Evolutionary conservation across 2,329 filamentous ascomycete genomes (phyloP), one percentile per base, ranked within the genome.

Genomic region (Aspergillus sp.): DNA sequence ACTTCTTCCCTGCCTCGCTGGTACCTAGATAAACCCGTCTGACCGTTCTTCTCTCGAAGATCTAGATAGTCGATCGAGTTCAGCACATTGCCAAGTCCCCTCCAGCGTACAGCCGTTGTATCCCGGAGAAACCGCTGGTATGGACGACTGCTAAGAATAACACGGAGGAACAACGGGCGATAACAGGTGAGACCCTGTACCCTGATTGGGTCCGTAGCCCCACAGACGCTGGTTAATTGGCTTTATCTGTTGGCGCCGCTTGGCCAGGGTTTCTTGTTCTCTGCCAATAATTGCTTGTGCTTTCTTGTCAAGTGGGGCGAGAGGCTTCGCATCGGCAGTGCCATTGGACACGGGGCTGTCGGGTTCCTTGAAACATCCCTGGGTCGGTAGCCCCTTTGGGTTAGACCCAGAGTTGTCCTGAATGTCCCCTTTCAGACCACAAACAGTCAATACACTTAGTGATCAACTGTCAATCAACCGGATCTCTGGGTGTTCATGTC

Each of bases 251-350:
- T 20, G 20, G n/a, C 29, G n/a, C 31, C 12, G 16, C 52, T 58
- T 61, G 52, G 55, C 45, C 47, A 22, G 49, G 32, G 42, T 18
- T 36, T 55, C 46, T 60, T 63, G 42, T 56, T 29, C 49, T 58
- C 52, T 60, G 58, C 61, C 58, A 63, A 63, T 63, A 58, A 63
- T 63, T 58, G 61, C 61, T 63, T 63, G 53, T 60, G 3, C 12
- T 53, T 50, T 59, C 49, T 56, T 61, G 56, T 31, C 16, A 2
- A 42, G 57, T 59, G 57, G 57, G 29, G 18, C 53, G 14, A 9
- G 18, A 12, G 4, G 9, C 36, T 16, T 16, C 20, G 18, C 7
- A 9, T 22, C 45, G 20, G 18, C 50, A 42, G 16, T 20, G 9
- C 24, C 20, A 47, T 39, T 51, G 46, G 47, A 11, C 24, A 18